Evolutionary conservation across 768 basidiomycete genomes (phyloP), one percentile per base, ranked within the genome.

Genomic region (Sistotremastrum suecicum): DNA sequence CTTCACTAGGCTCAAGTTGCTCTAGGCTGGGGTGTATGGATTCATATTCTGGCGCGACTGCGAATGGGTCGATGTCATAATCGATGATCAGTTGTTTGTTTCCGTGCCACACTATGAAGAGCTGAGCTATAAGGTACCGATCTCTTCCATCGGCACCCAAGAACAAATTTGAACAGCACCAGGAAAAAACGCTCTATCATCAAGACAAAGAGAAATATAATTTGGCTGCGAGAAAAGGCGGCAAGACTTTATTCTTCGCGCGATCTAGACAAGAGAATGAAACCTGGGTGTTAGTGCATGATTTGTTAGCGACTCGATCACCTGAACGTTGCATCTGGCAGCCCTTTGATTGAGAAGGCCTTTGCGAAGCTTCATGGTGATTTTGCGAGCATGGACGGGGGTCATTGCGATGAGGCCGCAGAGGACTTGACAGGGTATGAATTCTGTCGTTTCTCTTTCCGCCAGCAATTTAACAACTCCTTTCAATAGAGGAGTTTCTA

Each of bases 361-460:
- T 77, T 69, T 45, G 75, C 74, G 0, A 77, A 77, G 51, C 54
- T 74, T 2, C 72, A 77, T 49, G 74, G 73, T 2, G 69, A 70
- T 47, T 76, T 72, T 54, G 60, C 63, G 0, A 61, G 67, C 1
- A 51, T 76, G 34, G 48, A 53, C 30, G 64, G 65, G 20, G 75
- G 74, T 4, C 46, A 57, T 20, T 59, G 69, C n/a, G 62, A 62
- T 40, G 72, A 76, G 50, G 74, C 70, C 5, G 65, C 75, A 12
- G 75, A 77, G 56, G 75, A 77, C 53, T 54, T 77, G 42, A 75
- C 74, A 7, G 75, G 75, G 74, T 75, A 51, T 5, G 60, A n/a
- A 11, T 33, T n/a, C 30, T 20, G 20, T 20, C 20, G 20, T 20
- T 20, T 20, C 20, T 20, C 20, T 38, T 37, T 28, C 11, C 20